These are phyloP conservation scores for Vickermania ingenoplastis DNA, from an alignment of 208 protist genomes.

Conservation along the genomic window DNA sequence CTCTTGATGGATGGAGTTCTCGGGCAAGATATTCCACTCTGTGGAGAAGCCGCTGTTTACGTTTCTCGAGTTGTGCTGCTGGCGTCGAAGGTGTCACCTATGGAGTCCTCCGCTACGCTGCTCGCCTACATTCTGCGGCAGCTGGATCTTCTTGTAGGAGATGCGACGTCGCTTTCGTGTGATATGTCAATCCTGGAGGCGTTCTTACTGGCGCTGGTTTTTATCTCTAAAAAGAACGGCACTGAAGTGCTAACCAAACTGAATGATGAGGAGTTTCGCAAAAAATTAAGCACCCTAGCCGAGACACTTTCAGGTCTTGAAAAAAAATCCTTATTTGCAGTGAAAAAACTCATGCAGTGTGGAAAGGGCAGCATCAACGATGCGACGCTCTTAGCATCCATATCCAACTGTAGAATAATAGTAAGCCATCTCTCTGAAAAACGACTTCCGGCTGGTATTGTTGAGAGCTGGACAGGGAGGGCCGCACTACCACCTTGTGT, in stretches of 20 bases:
- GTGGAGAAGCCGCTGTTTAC: constrained; percentile 19
- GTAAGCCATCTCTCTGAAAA: constrained; percentile 38
- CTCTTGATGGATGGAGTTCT: constrained; percentile 34
- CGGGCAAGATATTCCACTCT: constrained; percentile 11
- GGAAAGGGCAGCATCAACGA: constrained; percentile 20
- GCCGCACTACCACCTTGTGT: constrained; percentile 35
- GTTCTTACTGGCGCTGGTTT: constrained; percentile 50
- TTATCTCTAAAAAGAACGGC: constrained; percentile 40
- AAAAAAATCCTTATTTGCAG: constrained; percentile 23
- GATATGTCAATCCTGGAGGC: constrained; percentile 66
- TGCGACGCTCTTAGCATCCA: constrained; percentile 37
- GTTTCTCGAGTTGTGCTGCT: constrained; percentile 44
- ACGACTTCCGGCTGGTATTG: constrained; percentile 48
- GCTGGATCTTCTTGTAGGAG: not conserved
- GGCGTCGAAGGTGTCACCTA: constrained; percentile 34
- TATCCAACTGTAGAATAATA: constrained; percentile 59
- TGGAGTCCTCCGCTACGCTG: constrained; percentile 38
- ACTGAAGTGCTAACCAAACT: constrained; percentile 52
- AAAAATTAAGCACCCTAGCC: constrained; percentile 18
- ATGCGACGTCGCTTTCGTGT: not conserved
- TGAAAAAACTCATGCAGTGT: constrained; percentile 31
- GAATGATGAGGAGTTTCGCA: constrained; percentile 48
- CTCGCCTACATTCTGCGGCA: constrained; percentile 20
- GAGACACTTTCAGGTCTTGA: constrained; percentile 15
- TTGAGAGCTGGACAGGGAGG: constrained; percentile 58